Percentiles rank a stretch among this genome's conserved stretches.
These are phyloP conservation scores for Royoungia palumana DNA, from an alignment of 768 basidiomycete genomes.

Conservation along the genomic window DNA sequence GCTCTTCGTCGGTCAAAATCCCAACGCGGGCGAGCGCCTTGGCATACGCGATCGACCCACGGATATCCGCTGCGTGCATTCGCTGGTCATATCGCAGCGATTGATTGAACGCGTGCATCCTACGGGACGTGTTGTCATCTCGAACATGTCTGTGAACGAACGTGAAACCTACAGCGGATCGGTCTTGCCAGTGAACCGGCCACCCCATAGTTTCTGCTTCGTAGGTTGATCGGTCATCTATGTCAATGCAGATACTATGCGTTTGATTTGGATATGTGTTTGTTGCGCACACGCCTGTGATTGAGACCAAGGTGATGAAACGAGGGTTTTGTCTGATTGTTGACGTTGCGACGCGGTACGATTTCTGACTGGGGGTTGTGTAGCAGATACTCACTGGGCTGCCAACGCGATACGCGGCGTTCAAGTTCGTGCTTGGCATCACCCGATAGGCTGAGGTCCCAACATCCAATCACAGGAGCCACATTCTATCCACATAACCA, in stretches of 20 bases:
- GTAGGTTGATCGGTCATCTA: slow-evolving; percentile 41
- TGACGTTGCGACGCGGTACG: too few relatives aligned
- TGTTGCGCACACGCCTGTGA: neutral
- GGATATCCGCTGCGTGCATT: slow-evolving; percentile 90
- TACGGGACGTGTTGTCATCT: slow-evolving; percentile 28
- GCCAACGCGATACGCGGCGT: too few relatives aligned
- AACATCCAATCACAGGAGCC: too few relatives aligned
- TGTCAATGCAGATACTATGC: neutral
- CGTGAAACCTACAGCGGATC: slow-evolving; percentile 45
- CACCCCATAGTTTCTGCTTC: slow-evolving; percentile 84
- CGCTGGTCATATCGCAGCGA: slow-evolving; percentile 92
- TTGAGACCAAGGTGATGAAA: too few relatives aligned
- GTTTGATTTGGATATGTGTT: neutral
- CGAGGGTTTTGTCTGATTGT: too few relatives aligned
- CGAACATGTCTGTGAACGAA: neutral
- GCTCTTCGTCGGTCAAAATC: slow-evolving; percentile 79
- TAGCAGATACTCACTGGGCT: too few relatives aligned
- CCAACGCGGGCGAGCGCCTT: slow-evolving; percentile 78
- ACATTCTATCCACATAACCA: neutral
- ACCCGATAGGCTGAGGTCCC: too few relatives aligned
- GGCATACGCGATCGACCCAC: slow-evolving; percentile 94
- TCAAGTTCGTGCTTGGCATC: too few relatives aligned
- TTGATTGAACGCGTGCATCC: slow-evolving; percentile 98
- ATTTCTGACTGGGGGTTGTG: too few relatives aligned
- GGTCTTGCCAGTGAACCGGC: slow-evolving; percentile 83